Base-by-base conservation (phyloP, 2,329 filamentous ascomycete species). In the Leptographium galeiforme region DNA sequence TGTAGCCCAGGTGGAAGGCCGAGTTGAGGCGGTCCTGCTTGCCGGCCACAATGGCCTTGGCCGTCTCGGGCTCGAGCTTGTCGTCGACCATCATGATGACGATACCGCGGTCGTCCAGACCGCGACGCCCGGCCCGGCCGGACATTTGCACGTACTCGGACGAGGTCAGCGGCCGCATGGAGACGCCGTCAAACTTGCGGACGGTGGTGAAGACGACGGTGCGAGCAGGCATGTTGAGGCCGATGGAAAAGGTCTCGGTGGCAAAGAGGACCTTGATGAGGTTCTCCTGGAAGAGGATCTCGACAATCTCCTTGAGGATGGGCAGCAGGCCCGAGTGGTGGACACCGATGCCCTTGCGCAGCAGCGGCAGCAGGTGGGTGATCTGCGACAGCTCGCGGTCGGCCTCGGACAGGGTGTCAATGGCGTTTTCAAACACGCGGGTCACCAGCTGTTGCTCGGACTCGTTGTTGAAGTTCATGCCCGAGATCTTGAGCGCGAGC, bases 41-140 rank as follows among this genome's bases (percentile, higher is more conserved):
- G 60, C 93, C 93, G 52, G 93, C 89, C 13, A 98, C 93, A 61
- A 98, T 96, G 58, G 87, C 84, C 69, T 95, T 95, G 44, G 93
- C 91, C n/a, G 85, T 83, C 2, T 88, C 82, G 1, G 93, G 93
- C 63, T 98, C 93, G 73, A 98, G 91, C 71, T 93, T 89, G 67
- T 94, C 87, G 64, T 94, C 86, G 57, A 98, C 87, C 91, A 98
- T 97, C 89, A 98, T 97, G 67, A 98, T 97, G 61, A 98, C 93
- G 61, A 97, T 94, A 78, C 93, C 93, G 59, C 93, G 86, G 57
- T 96, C 90, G 72, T 98, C 93, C 53, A 98, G 85, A 70, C 93
- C 93, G 81, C 93, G 84, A 77, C 93, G 87, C 65, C 93, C 93
- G 56, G 93, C 93, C 69, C 93, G 87, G 57, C 93, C 93, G 52